Base-by-base conservation (phyloP, 129 eudicot genomes). In the Deinandra increscens region DNA sequence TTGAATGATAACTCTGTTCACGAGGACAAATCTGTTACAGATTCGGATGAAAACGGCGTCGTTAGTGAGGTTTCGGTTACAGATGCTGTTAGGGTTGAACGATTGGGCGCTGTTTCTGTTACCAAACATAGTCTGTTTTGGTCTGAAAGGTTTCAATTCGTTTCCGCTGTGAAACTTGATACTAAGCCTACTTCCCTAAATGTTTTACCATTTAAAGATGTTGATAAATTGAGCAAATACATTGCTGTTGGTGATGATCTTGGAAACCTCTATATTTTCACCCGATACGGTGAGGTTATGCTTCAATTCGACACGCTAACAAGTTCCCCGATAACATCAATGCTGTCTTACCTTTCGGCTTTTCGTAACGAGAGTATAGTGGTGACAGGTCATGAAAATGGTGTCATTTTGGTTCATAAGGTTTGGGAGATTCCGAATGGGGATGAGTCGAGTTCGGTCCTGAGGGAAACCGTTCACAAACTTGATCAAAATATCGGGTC, bases 141-240 rank as follows among this genome's bases (percentile, higher is more conserved):
- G 99, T 87, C 93, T 0, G 99, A 90, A 71, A 82, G 84, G 71
- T 94, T 94, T 78, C 92, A 87, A 60, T 90, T 90, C 58, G 80
- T 90, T 51, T 85, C 97, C 0, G 99, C 99, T 44, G 97, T 94
- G 69, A 85, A 85, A 51, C 73, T 94, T 41, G 86, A 86, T 54
- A 81, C 89, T 0, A 61, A 60, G 45, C 91, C 97, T 3, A 90
- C 83, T 60, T 83, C 87, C 51, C 64, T 94, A 18, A 85, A 82
- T 81, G 86, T 87, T 17, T 82, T 94, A 56, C 97, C 99, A 0
- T 81, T 79, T 66, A 78, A 75, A 55, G 99, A 90, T 78, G 66
- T 23, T 45, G 99, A 94, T 59, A 97, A 93, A 33, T 36, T 82
- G 31, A 85, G 88, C 13, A 94, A 94, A 78, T 94, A 90, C 63